Evolutionary conservation across 208 protist species (phyloP), one percentile per base, ranked within the genome.

Genomic region (Wallacemonas sp.): DNA sequence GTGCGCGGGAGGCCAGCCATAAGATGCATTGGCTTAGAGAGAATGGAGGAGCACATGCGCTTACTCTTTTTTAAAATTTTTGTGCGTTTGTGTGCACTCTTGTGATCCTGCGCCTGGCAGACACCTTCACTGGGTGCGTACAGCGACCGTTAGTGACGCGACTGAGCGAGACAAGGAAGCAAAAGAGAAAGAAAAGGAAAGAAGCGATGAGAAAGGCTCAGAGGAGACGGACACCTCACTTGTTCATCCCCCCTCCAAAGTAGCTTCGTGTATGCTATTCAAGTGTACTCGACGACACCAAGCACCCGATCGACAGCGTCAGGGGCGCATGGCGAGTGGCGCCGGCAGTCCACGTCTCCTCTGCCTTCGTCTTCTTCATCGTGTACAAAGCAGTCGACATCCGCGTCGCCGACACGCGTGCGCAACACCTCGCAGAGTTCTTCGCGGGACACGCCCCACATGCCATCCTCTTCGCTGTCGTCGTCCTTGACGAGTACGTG

Each of bases 111-210:
- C n/a, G n/a, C n/a, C n/a, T n/a, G n/a, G n/a, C n/a, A n/a, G n/a
- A n/a, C n/a, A n/a, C n/a, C n/a, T n/a, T n/a, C n/a, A n/a, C n/a
- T n/a, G n/a, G n/a, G n/a, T n/a, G n/a, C n/a, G n/a, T n/a, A n/a
- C n/a, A n/a, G n/a, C n/a, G n/a, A n/a, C n/a, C n/a, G n/a, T n/a
- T 42, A 42, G 37, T 42, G 37, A 42, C 17, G 15, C 34, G 37
- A 12, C 21, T 41, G 19, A 32, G 63, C n/a, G 22, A 65, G 46
- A 32, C 12, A 22, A 63, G 27, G 15, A 33, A 57, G 54, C 10
- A 55, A 32, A 26, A 57, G 30, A 57, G 33, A 57, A 6, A 57
- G 58, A 65, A 66, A 22, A 64, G 21, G 46, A 64, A 63, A 13
- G n/a, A 22, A 55, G 37, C 37, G 17, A 12, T 42, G 17, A 17